phyloP scores from a whole-genome alignment of 2,329 filamentous ascomycete species.

The Trichophyton benhamiae region DNA sequence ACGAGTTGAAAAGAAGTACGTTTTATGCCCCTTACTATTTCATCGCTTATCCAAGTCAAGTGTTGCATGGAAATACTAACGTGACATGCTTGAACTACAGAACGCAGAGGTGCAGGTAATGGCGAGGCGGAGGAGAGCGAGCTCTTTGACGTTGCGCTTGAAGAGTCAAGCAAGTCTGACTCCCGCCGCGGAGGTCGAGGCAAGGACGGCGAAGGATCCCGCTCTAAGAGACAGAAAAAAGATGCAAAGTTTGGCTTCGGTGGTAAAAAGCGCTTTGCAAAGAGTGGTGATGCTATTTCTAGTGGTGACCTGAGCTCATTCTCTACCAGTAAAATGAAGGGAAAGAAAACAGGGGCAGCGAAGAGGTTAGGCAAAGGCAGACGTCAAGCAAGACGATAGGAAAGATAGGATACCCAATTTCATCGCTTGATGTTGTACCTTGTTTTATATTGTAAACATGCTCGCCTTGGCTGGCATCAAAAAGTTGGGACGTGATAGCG shows the following conservation, averaged over 20 bases:
- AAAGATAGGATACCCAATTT: neutral
- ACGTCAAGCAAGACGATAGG: slow-evolving; percentile 23
- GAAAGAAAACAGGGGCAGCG: slow-evolving; percentile 24
- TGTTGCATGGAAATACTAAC: slow-evolving; percentile 16
- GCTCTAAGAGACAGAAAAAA: slow-evolving; percentile 76
- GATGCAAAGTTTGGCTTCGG: slow-evolving; percentile 91
- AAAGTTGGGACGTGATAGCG: too few relatives aligned
- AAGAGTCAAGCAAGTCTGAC: slow-evolving; percentile 51
- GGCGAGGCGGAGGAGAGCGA: slow-evolving; percentile 64
- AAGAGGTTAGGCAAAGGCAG: slow-evolving; percentile 42
- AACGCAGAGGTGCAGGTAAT: slow-evolving; percentile 59
- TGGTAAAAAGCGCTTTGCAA: slow-evolving; percentile 82
- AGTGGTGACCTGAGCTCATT: slow-evolving; percentile 71
- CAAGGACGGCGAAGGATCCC: slow-evolving; percentile 24
- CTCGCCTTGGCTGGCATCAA: too few relatives aligned
- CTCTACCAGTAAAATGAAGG: slow-evolving; percentile 77
- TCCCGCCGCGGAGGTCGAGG: slow-evolving; percentile 30
- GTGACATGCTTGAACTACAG: slow-evolving; percentile 36
- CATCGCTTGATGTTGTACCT: neutral
- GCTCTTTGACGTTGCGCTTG: slow-evolving; percentile 81
- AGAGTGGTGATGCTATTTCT: slow-evolving; percentile 79
- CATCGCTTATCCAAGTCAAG: neutral
- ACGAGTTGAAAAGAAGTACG: slow-evolving; percentile 87
- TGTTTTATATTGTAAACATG: neutral
- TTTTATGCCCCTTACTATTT: neutral